A percentile compares a stretch with the other conserved stretches of the same genome.
Conservation (phyloP, 169 alveolate species). For the Prorocentrum cordatum region DNA sequence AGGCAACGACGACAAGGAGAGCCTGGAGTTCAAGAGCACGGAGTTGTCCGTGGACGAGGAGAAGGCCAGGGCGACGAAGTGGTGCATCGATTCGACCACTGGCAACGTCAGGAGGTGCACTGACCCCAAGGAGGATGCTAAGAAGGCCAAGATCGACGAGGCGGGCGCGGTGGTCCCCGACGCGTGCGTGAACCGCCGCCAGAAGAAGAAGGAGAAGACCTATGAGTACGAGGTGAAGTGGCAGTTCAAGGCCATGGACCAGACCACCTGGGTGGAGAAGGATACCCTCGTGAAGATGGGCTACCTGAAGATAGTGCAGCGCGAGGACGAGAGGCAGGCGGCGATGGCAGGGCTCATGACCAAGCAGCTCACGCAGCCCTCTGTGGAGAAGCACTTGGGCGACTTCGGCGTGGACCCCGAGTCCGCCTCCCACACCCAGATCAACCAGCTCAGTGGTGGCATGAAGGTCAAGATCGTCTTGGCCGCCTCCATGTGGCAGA, state of each 20-base stretch:
- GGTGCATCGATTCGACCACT: constrained; percentile 69
- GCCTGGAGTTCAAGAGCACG: constrained; percentile 57
- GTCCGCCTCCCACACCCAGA: constrained; percentile 65
- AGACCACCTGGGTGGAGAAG: constrained; percentile 66
- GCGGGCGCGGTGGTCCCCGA: constrained; percentile 70
- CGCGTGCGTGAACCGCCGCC: constrained; percentile 66
- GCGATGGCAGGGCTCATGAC: constrained; percentile 70
- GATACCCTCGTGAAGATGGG: constrained; percentile 28
- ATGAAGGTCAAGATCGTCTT: constrained; percentile 69
- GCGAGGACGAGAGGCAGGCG: constrained; percentile 72
- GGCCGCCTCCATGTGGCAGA: constrained; percentile 71
- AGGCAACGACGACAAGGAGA: constrained; percentile 70
- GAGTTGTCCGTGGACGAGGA: constrained; percentile 70
- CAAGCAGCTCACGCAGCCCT: constrained; percentile 70
- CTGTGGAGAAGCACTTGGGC: constrained; percentile 71
- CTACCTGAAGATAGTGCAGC: constrained; percentile 62
- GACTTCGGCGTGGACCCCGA: constrained; percentile 72
- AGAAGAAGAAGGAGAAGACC: constrained; percentile 71
- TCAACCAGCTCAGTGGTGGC: constrained; percentile 57
- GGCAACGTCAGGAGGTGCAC: constrained; percentile 68
- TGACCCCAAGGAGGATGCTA: constrained; percentile 50
- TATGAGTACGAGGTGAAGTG: constrained; percentile 69
- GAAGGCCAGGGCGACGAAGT: constrained; percentile 39
- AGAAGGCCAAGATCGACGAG: constrained; percentile 62
- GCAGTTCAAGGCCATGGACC: constrained; percentile 65